Conservation (phyloP, 441 rosid genomes). For the Euphorbia corollata region DNA sequence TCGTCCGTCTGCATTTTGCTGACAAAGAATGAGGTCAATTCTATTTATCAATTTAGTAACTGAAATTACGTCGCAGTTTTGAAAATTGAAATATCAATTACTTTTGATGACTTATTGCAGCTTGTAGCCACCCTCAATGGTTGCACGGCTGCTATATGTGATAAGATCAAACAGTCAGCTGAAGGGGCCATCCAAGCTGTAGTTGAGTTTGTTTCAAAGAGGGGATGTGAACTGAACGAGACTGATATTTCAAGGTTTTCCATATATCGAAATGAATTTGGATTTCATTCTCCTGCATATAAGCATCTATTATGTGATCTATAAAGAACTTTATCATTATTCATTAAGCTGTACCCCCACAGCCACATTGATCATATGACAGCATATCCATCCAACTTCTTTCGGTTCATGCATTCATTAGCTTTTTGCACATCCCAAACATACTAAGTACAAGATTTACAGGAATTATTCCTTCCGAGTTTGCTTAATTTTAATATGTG, state of each 20-base stretch:
- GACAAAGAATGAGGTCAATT: constrained; percentile 70
- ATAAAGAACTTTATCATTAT: neutral
- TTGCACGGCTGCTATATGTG: constrained; percentile 79
- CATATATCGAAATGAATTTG: constrained; percentile 15
- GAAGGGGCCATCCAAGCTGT: constrained; percentile 97
- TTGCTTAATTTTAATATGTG: neutral
- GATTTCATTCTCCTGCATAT: constrained; percentile 11
- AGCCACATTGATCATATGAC: neutral
- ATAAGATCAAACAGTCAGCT: constrained; percentile 81
- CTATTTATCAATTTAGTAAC: constrained; percentile 19
- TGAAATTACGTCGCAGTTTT: constrained; percentile 11
- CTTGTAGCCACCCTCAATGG: constrained; percentile 76
- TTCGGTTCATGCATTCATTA: neutral
- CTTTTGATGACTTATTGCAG: constrained; percentile 46
- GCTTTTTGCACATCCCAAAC: neutral
- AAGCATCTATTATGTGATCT: constrained; percentile 2
- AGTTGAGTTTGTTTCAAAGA: constrained; percentile 73
- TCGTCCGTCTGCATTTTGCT: constrained; percentile 70
- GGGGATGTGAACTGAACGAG: constrained; percentile 78
- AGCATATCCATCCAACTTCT: constrained; percentile 4
- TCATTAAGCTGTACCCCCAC: neutral
- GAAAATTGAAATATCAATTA: constrained; percentile 15
- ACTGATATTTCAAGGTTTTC: constrained; percentile 70
- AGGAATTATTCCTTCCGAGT: neutral
- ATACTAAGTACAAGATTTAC: neutral